Evolutionary conservation across 1,284 basidiomycete genomes (phyloP), one percentile per base, ranked within the genome.

Genomic region (Pseudozyma sp.): DNA sequence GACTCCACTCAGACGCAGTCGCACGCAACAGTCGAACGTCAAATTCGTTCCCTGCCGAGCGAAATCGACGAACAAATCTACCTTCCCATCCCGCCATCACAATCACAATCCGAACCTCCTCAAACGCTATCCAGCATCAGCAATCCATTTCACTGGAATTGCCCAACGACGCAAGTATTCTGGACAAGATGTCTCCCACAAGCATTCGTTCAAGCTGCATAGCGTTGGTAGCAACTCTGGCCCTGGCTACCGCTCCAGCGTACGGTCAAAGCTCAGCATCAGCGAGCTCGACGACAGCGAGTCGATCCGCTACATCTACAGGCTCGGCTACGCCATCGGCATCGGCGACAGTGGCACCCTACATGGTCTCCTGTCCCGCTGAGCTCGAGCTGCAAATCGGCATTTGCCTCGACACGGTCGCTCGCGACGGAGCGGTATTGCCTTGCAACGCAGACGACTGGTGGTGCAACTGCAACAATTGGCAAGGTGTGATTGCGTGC

Each of bases 381-480:
- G 50, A 64, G 39, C 50, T 57, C 31, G 61, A 64, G 44, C 61
- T 64, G 13, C 61, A 64, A 48, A 64, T 64, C 40, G 19, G 31
- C 14, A 57, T 39, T 19, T 64, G 61, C 24, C 54, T 64, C 29
- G 61, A 64, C 29, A 64, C 54, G 13, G 61, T 64, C 13, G 54
- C 54, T 37, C 61, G 61, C n/a, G 61, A 64, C 17, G 61, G 61
- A 9, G 61, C 61, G 1, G 54, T 64, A 17, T 46, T 64, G 49
- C 61, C 61, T 17, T 64, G 61, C 54, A 64, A 64, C n/a, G 37
- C 61, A 11, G 61, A 64, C 24, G 61, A 64, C 19, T 64, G 61
- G 61, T 64, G 61, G 61, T 64, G 61, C 45, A 64, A 57, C 19
- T 64, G 61, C 50, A 64, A 64, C 54, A 64, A 57, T 43, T 64